Base-by-base conservation (phyloP, 179 eudicot species). In the Amaranthus tricolor region DNA sequence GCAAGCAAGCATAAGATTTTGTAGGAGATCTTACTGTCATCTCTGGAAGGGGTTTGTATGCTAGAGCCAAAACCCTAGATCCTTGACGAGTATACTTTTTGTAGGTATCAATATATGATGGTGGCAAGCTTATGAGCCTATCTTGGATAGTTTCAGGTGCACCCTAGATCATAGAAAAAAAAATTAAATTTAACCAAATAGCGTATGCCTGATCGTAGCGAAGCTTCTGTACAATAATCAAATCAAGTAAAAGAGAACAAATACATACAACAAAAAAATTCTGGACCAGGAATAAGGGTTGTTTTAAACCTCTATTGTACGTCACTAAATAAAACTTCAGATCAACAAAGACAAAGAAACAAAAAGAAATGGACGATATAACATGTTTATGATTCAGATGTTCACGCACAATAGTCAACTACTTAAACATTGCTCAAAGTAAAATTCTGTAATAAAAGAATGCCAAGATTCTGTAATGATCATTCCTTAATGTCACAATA, bases 101-200 rank as follows among this genome's bases (percentile, higher is more conserved):
- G 81, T 91, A 95, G 76, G 97, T 91, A 56, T 86, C 81, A 64
- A 93, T 84, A 83, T 88, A 95, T 14, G 88, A 87, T 48, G 87
- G 45, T 15, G 99, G 99, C 82, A 93, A 82, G 80, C 88, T 83
- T 73, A 84, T 56, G 59, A 95, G 90, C 79, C 91, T 87, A 59
- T 86, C 98, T 79, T 93, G 99, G 61, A 95, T 95, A 72, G 96
- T 93, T 85, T 95, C 99, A 40, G 99, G 99, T 73, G 99, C 99
- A 79, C 99, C 99, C 99, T 95, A 86, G 14, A 70, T 40, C 51
- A 68, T 62, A 12, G 69, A 72, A 50, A 24, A 4, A 13, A 44
- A 20, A 62, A 21, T 14, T n/a, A 19, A 15, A 43, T 20, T n/a
- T 64, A 13, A 54, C 20, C 31, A 19, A 20, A 54, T 7, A 51